Evolutionary conservation across 2,329 filamentous ascomycete species (phyloP).

Genomic region (Sporothrix protearum): DNA sequence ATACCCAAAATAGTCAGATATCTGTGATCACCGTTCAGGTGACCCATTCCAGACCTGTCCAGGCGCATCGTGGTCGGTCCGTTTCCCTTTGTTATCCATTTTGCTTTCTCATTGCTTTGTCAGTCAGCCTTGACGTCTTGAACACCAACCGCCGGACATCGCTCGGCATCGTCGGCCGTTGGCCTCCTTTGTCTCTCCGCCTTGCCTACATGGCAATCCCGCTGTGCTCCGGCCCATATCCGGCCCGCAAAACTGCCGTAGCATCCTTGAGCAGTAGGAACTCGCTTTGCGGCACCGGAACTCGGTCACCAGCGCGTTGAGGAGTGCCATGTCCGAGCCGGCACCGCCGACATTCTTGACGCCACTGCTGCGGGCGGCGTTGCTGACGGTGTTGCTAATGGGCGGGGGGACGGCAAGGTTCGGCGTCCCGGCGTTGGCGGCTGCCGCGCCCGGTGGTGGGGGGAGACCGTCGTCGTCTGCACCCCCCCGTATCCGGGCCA

Average conservation of each 20-base stretch:
- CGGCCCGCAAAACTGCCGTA: constrained; percentile 8
- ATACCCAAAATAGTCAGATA: neutral
- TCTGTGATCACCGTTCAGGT: neutral
- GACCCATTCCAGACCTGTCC: no score
- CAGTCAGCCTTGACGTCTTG: neutral
- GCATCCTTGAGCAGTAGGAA: constrained; percentile 15
- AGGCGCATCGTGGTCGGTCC: no score
- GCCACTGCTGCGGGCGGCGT: neutral
- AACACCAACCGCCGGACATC: neutral
- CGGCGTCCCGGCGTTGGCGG: neutral
- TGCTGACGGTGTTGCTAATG: constrained; percentile 13
- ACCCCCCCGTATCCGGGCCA: constrained; percentile 1
- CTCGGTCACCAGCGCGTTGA: constrained; percentile 11
- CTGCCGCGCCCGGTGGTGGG: neutral
- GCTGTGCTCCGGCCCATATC: constrained; percentile 1
- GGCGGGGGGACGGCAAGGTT: neutral
- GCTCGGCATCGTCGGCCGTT: neutral
- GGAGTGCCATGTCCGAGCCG: constrained; percentile 9
- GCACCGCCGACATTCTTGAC: neutral
- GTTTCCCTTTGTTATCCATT: neutral
- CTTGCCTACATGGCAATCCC: neutral
- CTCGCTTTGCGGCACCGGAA: constrained; percentile 15
- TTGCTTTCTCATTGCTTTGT: neutral
- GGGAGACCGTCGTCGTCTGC: constrained; percentile 8
- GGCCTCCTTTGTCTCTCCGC: neutral